Conservation (phyloP, 2,329 filamentous ascomycete genomes). For the Pseudogymnoascus sp. region DNA sequence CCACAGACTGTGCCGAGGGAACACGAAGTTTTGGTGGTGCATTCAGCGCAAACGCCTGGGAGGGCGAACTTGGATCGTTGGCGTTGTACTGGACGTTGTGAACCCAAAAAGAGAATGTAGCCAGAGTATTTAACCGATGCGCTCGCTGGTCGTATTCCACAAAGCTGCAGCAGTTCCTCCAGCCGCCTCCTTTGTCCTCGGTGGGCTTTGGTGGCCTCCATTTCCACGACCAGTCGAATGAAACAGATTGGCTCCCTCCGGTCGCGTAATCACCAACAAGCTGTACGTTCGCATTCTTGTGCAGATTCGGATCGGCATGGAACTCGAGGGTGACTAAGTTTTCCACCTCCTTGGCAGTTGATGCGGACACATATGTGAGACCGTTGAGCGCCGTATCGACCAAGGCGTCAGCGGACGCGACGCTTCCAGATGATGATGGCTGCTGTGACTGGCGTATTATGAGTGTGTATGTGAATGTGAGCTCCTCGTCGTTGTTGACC, state of each 20-base stretch:
- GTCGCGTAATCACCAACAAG: slow-evolving; percentile 89
- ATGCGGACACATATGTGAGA: slow-evolving; percentile 85
- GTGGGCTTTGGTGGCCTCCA: slow-evolving; percentile 79
- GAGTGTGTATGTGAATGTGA: slow-evolving; percentile 89
- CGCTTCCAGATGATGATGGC: slow-evolving; percentile 34
- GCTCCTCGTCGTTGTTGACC: slow-evolving; percentile 81
- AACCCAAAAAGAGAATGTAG: slow-evolving; percentile 93
- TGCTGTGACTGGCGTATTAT: slow-evolving; percentile 52
- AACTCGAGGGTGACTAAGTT: slow-evolving; percentile 93
- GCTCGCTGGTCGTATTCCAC: slow-evolving; percentile 94
- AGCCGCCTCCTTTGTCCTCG: slow-evolving; percentile 82
- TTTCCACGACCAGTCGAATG: slow-evolving; percentile 94
- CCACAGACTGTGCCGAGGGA: slow-evolving; percentile 78
- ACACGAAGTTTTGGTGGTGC: slow-evolving; percentile 70
- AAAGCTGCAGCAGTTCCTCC: slow-evolving; percentile 95
- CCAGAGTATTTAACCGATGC: slow-evolving; percentile 78
- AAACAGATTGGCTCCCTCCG: slow-evolving; percentile 69
- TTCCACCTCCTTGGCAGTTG: slow-evolving; percentile 77
- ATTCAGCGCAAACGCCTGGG: slow-evolving; percentile 51
- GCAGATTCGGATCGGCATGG: slow-evolving; percentile 90
- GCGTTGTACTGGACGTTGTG: slow-evolving; percentile 30
- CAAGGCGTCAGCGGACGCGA: slow-evolving; percentile 33
- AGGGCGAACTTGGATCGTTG: slow-evolving; percentile 57
- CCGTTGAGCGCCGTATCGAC: slow-evolving; percentile 75
- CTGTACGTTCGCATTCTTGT: slow-evolving; percentile 94